A percentile compares a stretch with the other conserved stretches of the same genome.
phyloP scores from a whole-genome alignment of 1,139 yeast species.

The Debaryomycetaceae sp. region DNA sequence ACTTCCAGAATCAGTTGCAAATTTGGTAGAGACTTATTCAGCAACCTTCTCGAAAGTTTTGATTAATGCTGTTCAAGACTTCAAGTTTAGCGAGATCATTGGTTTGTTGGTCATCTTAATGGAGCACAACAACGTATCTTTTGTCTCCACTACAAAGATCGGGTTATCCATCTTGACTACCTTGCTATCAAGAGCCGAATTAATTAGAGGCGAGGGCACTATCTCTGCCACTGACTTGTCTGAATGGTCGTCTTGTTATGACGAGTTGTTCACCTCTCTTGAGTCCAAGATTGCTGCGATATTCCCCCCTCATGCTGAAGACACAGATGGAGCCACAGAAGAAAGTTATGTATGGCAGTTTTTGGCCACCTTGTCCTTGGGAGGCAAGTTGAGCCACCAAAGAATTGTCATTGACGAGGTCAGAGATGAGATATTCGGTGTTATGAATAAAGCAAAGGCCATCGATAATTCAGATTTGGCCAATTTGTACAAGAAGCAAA shows the following conservation, averaged over 20 bases:
- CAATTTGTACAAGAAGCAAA: conserved; percentile 54
- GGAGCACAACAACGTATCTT: conserved; percentile 68
- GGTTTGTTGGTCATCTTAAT: conserved; percentile 75
- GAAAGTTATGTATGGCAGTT: conserved; percentile 90
- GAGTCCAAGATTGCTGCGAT: conserved; percentile 76
- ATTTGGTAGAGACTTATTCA: conserved; percentile 76
- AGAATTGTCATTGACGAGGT: conserved; percentile 93
- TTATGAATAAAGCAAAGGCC: conserved; percentile 78
- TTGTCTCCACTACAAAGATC: conserved; percentile 75
- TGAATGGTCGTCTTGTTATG: conserved; percentile 83
- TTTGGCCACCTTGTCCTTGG: conserved; percentile 87
- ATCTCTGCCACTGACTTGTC: conserved; percentile 57
- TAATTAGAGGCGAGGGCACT: conserved; percentile 78
- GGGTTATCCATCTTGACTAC: conserved; percentile 88
- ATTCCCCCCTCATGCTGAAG: conserved; percentile 70
- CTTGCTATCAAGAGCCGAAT: conserved; percentile 85
- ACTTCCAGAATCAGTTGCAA: conserved; percentile 54
- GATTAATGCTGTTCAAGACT: conserved; percentile 81
- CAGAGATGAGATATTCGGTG: conserved; percentile 88
- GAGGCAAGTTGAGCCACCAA: conserved; percentile 91
- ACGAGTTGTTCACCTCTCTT: conserved; percentile 71
- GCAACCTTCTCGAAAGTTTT: conserved; percentile 81
- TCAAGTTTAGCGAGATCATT: conserved; percentile 76
- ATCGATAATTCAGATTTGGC: conserved; percentile 53
- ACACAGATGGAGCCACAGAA: conserved; percentile 63